These are phyloP conservation scores for Podaxis pistillaris DNA, from an alignment of 768 basidiomycete genomes.

Conservation along the genomic window DNA sequence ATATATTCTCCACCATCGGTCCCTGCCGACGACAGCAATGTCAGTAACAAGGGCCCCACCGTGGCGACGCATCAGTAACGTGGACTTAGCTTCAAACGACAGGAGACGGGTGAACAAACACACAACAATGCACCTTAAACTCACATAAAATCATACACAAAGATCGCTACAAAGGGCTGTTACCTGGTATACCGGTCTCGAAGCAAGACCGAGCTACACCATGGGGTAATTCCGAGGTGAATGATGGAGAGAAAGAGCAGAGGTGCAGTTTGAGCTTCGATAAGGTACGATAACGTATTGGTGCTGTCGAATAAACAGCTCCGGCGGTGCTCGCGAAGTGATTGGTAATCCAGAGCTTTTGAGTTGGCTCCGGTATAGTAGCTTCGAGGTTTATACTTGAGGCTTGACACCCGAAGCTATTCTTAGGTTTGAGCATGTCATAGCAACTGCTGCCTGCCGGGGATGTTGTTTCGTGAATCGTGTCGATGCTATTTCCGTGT, in stretches of 20 bases:
- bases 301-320: conserved; percentile 21
- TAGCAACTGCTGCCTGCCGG: not conserved
- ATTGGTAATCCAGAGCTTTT: conserved; percentile 9
- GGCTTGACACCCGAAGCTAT: not conserved
- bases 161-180: conserved; percentile 10
- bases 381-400: not conserved
- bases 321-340: conserved; percentile 23
- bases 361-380: not conserved
- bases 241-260: conserved; percentile 7
- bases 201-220: conserved; percentile 20
- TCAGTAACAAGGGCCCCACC: not conserved
- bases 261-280: conserved; percentile 24
- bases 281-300: conserved; percentile 24
- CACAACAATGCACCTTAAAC: not conserved
- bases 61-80: not conserved
- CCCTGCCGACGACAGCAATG: not conserved
- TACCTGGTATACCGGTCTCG: conserved; percentile 18
- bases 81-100: not conserved
- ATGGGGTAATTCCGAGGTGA: conserved; percentile 22
- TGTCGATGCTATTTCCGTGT: not conserved
- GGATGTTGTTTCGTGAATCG: not conserved
- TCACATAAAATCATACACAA: not conserved
- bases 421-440: not conserved
- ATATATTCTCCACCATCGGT: not conserved
- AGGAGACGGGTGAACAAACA: not conserved